Evolutionary conservation across 192 early-diverging fungal species (phyloP).

Genomic region (Linderina pennispora): DNA sequence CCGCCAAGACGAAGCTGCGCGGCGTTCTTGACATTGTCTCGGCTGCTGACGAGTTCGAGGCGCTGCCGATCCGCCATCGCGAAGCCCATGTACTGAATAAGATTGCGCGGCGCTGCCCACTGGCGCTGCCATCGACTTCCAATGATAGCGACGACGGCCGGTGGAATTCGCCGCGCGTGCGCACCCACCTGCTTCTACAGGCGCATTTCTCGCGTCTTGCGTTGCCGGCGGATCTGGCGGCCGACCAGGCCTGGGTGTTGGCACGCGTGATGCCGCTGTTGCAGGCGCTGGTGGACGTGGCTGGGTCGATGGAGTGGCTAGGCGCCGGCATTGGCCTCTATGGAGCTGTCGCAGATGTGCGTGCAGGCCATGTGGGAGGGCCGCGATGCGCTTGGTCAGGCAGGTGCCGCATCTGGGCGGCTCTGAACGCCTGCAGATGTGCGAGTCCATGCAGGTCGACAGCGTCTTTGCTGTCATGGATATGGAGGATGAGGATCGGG

Average conservation of each 20-base stretch:
- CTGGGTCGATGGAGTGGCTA: constrained; percentile 90
- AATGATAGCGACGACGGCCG: neutral
- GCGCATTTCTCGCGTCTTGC: constrained; percentile 89
- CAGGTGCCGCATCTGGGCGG: constrained; percentile 84
- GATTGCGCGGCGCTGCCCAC: constrained; percentile 77
- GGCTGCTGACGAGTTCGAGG: constrained; percentile 88
- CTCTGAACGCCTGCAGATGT: constrained; percentile 3
- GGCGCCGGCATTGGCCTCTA: constrained; percentile 78
- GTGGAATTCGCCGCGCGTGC: constrained; percentile 86
- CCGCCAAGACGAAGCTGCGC: constrained; percentile 77
- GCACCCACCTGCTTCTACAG: constrained; percentile 90
- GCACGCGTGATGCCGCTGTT: constrained; percentile 70
- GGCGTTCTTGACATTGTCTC: constrained; percentile 92
- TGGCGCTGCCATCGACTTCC: constrained; percentile 22
- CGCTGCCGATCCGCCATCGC: constrained; percentile 88
- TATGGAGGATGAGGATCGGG: constrained; percentile 82
- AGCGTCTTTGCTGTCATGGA: constrained; percentile 93
- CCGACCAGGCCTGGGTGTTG: constrained; percentile 77
- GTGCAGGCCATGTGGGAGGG: constrained; percentile 97
- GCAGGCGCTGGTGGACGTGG: constrained; percentile 92
- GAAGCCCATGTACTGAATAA: constrained; percentile 76
- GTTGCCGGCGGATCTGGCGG: constrained; percentile 85
- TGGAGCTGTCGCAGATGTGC: constrained; percentile 97
- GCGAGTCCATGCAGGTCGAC: constrained; percentile 48
- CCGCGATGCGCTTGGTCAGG: constrained; percentile 75